phyloP scores from a whole-genome alignment of 2,329 filamentous ascomycete genomes.

The Pseudodiploospora longispora region DNA sequence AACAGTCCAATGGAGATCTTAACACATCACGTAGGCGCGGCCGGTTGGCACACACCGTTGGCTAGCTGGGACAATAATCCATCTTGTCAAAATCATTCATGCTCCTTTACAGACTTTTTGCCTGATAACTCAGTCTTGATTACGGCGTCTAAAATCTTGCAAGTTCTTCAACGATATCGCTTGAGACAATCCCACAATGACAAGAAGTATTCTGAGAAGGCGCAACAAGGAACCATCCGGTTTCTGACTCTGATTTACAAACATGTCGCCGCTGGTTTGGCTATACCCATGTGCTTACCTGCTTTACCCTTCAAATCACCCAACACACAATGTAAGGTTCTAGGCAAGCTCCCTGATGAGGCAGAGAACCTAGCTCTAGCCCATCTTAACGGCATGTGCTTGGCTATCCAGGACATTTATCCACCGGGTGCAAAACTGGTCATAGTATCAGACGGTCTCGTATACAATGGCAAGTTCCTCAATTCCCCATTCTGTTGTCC shows the following conservation, averaged over 20 bases:
- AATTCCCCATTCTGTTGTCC: background rate
- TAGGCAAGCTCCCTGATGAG: conserved; percentile 47
- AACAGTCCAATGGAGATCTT: too few relatives aligned
- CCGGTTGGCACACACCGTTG: too few relatives aligned
- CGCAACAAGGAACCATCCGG: conserved; percentile 26
- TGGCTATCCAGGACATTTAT: conserved; percentile 38
- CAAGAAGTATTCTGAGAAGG: conserved; percentile 8
- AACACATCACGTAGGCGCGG: too few relatives aligned
- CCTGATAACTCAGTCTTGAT: conserved; percentile 19
- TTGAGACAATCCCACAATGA: conserved; percentile 16
- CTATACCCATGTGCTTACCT: conserved; percentile 40
- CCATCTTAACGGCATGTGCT: conserved; percentile 41
- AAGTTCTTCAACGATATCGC: conserved; percentile 31
- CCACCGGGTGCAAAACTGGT: conserved; percentile 38
- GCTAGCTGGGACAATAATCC: too few relatives aligned
- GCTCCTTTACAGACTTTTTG: too few relatives aligned
- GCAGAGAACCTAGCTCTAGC: conserved; percentile 46
- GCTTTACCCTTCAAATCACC: conserved; percentile 56
- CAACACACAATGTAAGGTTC: conserved; percentile 45
- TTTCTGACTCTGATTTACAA: conserved; percentile 33
- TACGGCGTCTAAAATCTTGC: conserved; percentile 26
- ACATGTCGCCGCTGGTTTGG: conserved; percentile 26
- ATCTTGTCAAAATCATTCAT: too few relatives aligned
- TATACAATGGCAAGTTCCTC: conserved; percentile 41
- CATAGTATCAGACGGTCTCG: conserved; percentile 48